Percentiles rank a stretch among this genome's conserved stretches.
Evolutionary conservation across 305 asterid species (phyloP).

Genomic region (Ilex paraguariensis): DNA sequence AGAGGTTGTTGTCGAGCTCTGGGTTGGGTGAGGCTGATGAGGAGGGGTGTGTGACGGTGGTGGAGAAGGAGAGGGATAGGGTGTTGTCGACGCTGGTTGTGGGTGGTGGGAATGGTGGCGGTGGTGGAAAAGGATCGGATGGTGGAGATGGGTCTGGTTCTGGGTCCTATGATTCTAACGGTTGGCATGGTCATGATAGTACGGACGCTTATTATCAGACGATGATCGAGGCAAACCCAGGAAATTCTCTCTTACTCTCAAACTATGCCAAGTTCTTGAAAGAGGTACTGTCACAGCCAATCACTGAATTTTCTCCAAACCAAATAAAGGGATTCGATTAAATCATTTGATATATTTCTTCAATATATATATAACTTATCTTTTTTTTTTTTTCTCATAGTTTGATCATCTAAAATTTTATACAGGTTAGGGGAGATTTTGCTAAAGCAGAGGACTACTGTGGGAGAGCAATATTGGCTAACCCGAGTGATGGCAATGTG

Average conservation of each 20-base stretch:
- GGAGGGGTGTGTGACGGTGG: slow-evolving; percentile 20
- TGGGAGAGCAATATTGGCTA: slow-evolving; percentile 76
- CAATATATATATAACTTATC: too few relatives aligned
- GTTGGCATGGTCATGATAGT: slow-evolving; percentile 50
- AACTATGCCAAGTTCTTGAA: slow-evolving; percentile 80
- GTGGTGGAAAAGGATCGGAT: slow-evolving; percentile 32
- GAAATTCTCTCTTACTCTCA: slow-evolving; percentile 56
- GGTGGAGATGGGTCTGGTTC: slow-evolving; percentile 47
- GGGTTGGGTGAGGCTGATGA: slow-evolving; percentile 37
- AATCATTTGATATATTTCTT: too few relatives aligned
- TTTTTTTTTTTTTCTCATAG: neutral
- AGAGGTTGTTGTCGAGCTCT: slow-evolving; percentile 31
- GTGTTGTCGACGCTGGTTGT: slow-evolving; percentile 37
- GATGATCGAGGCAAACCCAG: slow-evolving; percentile 70
- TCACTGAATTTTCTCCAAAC: neutral
- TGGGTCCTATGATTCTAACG: slow-evolving; percentile 39
- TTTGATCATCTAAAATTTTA: neutral
- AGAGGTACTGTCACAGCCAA: slow-evolving; percentile 35
- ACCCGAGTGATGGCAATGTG: slow-evolving; percentile 63
- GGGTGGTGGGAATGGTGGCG: slow-evolving; percentile 40
- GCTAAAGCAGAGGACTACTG: slow-evolving; percentile 87
- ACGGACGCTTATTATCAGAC: slow-evolving; percentile 59
- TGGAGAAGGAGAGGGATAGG: slow-evolving; percentile 20
- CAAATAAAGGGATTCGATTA: neutral
- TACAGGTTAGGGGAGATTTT: slow-evolving; percentile 61